Evolutionary conservation across 2,329 filamentous ascomycete genomes (phyloP), one percentile per base, ranked within the genome.

Genomic region (Leptographium flavum): DNA sequence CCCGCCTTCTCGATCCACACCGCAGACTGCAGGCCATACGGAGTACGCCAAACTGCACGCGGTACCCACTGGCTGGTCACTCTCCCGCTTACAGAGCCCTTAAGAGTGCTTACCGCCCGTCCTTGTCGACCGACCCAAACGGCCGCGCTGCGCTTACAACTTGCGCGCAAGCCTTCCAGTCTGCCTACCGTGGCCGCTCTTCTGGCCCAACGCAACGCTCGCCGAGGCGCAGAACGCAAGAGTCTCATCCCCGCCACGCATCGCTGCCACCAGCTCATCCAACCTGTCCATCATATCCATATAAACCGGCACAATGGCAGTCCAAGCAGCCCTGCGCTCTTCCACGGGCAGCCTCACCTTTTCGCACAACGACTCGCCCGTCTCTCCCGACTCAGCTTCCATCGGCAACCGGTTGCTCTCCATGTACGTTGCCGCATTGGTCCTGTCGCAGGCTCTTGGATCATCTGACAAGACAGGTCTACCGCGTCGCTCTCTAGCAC

Each of bases 281-380:
- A 17, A 41, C 39, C 30, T n/a, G 27, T n/a, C n/a, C n/a, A n/a
- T n/a, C n/a, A n/a, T n/a, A n/a, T n/a, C n/a, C 39, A 33, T 21
- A 33, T 33, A 42, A 13, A 31, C 19, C 23, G 13, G 28, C 28
- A 19, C 7, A 19, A 78, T 78, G 74, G 74, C 74, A 59, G 66
- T 79, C 58, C 71, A 76, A 63, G 76, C 70, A 57, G 76, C 77
- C 49, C 60, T 83, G 55, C 67, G 76, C 56, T 73, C 76, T 50
- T 81, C 79, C 49, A 73, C 73, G 48, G 74, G 71, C 57, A 74
- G 65, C 61, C 61, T 74, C 53, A 66, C 72, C 49, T 74, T 74
- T 53, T 71, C 71, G 46, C 63, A 68, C 52, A 27, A n/a, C 5
- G 32, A 42, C 19, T 17, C 25, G 23, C 22, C 28, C 11, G 7